Evolutionary conservation across 2,329 filamentous ascomycete species (phyloP), one percentile per base, ranked within the genome.

Genomic region (Aspergillus piperis): DNA sequence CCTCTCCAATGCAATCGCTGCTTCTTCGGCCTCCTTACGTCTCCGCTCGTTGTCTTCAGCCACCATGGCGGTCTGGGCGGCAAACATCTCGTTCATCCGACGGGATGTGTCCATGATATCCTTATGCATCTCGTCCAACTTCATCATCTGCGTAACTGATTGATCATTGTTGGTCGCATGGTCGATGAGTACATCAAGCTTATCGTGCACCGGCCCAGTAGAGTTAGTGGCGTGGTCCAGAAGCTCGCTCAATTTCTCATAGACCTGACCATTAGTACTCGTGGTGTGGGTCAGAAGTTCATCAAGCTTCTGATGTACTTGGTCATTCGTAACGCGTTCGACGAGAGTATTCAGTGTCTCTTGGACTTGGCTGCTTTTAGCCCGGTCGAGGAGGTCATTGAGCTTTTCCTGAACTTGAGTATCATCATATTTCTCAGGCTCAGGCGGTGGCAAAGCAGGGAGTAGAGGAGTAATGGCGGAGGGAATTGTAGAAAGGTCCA

Each of bases 111-210:
- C 84, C 73, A 91, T 86, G 59, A 99, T 92, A 67, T 96, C 90
- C 65, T 90, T 84, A 70, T 97, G 92, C 54, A 98, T 95, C 74
- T 92, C 86, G 66, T 97, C 92, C 5, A 99, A 84, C 23, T 91
- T 90, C 63, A 90, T 89, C 49, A 97, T 84, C 67, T 93, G 91
- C 5, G 84, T 82, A 38, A 91, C 85, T 1, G 90, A 87, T 70
- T 91, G 88, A 54, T 85, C 85, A 0, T 90, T 85, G 19, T 85
- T 83, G 25, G 86, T 82, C 2, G 76, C 69, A 54, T 68, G 85
- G n/a, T 84, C 83, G 32, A 87, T 82, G n/a, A 75, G 64, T 4
- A 68, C 67, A 51, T 75, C 73, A 11, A 75, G 59, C 44, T 75
- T 75, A 23, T 74, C 73, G 27, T 74, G 72, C 5, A 75, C 63